Evolutionary conservation across 768 basidiomycete species (phyloP), one percentile per base, ranked within the genome.

Genomic region (Pholiota conissans): DNA sequence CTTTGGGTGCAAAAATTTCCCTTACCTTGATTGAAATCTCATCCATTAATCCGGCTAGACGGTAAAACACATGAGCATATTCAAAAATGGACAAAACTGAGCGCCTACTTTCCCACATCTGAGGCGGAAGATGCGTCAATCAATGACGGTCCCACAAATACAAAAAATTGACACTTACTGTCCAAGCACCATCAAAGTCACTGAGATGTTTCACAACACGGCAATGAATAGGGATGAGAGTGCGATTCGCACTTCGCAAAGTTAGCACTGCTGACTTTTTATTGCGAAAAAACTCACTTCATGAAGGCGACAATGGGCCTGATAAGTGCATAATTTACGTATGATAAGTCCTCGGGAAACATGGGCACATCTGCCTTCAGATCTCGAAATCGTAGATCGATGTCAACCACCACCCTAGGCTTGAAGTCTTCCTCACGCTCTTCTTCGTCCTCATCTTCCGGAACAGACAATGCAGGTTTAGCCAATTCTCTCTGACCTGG

Each of bases 301-400:
- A 98, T 95, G 69, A 99, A 99, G 1, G 94, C 96, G 14, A 98
- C 97, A 61, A 99, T 98, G 3, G 97, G 95, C 64, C 97, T 72
- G 47, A 97, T 89, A 24, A 98, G 76, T 20, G 97, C 97, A 66
- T 88, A 91, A 66, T 96, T 97, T 60, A 92, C 89, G 66, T 96
- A 93, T 42, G 91, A 91, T 56, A 99, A 70, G 67, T 97, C 92
- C 45, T 79, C 81, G 29, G 93, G 87, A 75, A 95, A 98, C 50
- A 96, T 82, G 1, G 97, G 97, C 11, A 99, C 92, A 22, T 86
- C 90, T 37, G 97, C 95, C 73, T 98, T 98, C 68, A 99, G 68
- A 73, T 99, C 97, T 49, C 95, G 81, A 73, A 99, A 98, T 58
- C 97, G 76, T 62, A 99, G 68, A 74, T 98, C 97, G 61, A 99